Conservation (phyloP, 352 stramenopile species). For the Globisporangium iwayamae region DNA sequence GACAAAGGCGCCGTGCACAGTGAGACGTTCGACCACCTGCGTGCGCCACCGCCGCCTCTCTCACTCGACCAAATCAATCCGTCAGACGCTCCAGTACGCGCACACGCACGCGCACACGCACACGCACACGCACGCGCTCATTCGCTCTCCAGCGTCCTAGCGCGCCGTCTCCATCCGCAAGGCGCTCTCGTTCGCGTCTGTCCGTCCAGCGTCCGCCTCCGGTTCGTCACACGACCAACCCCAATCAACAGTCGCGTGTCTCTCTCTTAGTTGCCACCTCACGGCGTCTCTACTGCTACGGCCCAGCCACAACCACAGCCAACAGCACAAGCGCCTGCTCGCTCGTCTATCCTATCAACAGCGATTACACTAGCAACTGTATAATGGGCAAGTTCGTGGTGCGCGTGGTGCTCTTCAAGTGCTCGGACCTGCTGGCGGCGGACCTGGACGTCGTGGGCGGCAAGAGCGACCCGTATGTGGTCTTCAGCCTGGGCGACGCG, state of each 20-base stretch:
- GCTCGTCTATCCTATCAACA: not conserved
- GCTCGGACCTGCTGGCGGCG: conserved; percentile 46
- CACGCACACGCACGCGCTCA: too few relatives aligned
- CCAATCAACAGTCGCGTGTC: not conserved
- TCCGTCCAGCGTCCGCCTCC: not conserved
- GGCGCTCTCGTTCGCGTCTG: not conserved
- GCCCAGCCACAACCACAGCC: not conserved
- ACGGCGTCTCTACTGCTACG: not conserved
- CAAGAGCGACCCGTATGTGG: conserved; percentile 78
- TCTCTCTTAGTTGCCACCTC: not conserved
- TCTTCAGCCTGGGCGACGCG: conserved; percentile 43
- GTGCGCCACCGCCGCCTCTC: too few relatives aligned
- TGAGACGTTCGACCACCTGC: too few relatives aligned
- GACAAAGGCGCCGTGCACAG: not conserved
- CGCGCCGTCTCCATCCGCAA: not conserved
- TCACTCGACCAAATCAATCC: too few relatives aligned
- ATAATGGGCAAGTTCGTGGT: conserved; percentile 40
- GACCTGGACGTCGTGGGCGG: conserved; percentile 49
- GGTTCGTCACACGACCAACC: not conserved
- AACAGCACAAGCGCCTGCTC: not conserved
- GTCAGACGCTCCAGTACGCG: not conserved
- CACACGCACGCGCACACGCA: not conserved
- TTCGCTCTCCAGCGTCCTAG: not conserved
- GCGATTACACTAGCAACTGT: not conserved
- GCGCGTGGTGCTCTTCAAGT: conserved; percentile 62